These are phyloP conservation scores for Pezicula radicicola DNA, from an alignment of 2,329 filamentous ascomycete genomes.

Conservation along the genomic window DNA sequence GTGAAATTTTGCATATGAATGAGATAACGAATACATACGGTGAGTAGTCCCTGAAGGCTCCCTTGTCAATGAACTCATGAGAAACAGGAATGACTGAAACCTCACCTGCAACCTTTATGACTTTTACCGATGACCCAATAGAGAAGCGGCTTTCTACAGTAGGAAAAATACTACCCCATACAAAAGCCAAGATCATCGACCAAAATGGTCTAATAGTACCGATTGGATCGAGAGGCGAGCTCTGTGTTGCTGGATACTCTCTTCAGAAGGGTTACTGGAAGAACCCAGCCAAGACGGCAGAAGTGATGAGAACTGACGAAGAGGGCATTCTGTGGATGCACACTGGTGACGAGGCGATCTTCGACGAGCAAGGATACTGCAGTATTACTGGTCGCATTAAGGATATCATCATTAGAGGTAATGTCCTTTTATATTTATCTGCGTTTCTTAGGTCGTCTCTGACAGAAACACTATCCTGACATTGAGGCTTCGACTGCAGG, in stretches of 20 bases:
- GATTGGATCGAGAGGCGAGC: conserved; percentile 55
- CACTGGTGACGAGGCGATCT: conserved; percentile 52
- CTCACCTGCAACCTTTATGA: conserved; percentile 77
- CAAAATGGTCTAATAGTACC: conserved; percentile 49
- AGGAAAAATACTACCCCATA: conserved; percentile 73
- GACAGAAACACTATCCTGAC: too few species aligned
- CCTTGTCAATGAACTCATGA: too few species aligned
- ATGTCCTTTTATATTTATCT: not conserved
- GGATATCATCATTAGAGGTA: conserved; percentile 66
- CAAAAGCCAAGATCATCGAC: conserved; percentile 68
- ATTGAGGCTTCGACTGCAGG: conserved; percentile 26
- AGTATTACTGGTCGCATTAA: conserved; percentile 67
- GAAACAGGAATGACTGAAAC: conserved; percentile 71
- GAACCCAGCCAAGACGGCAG: conserved; percentile 35
- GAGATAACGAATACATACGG: conserved; percentile 49
- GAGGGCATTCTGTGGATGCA: conserved; percentile 42
- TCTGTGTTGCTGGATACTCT: conserved; percentile 61
- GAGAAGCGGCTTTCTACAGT: conserved; percentile 67
- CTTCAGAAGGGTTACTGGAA: conserved; percentile 62
- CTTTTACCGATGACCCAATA: conserved; percentile 70
- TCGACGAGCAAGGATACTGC: conserved; percentile 39
- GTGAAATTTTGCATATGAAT: conserved; percentile 53
- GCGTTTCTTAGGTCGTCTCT: not conserved
- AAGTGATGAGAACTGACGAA: conserved; percentile 24
- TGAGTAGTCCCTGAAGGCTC: conserved; percentile 4